phyloP scores from a whole-genome alignment of 768 basidiomycete species.

The Lanmaoa rubissima region DNA sequence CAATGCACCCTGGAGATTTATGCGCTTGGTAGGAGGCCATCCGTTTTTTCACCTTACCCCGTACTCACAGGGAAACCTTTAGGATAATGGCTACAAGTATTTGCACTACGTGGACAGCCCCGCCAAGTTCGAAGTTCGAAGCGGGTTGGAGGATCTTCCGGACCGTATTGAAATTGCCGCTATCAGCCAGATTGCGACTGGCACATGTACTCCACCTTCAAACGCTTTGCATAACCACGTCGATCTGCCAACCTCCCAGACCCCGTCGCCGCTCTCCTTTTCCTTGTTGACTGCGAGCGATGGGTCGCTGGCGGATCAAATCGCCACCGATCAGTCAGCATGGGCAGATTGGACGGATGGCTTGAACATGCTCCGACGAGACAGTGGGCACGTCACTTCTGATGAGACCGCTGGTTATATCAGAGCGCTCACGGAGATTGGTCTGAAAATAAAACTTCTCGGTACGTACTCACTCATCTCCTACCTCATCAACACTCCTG shows the following conservation, averaged over 20 bases:
- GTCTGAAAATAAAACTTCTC: slow-evolving; percentile 85
- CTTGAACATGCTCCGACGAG: slow-evolving; percentile 79
- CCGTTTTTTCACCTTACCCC: not conserved
- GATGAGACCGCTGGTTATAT: slow-evolving; percentile 86
- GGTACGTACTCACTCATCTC: slow-evolving; percentile 44
- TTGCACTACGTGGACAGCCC: slow-evolving; percentile 85
- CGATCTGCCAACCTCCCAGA: slow-evolving; percentile 55
- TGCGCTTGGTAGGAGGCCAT: slow-evolving; percentile 63
- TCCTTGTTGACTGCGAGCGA: slow-evolving; percentile 69
- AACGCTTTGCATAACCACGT: slow-evolving; percentile 60
- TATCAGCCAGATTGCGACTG: slow-evolving; percentile 78
- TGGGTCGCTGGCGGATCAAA: slow-evolving; percentile 72
- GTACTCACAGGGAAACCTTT: slow-evolving; percentile 4
- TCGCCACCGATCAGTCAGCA: slow-evolving; percentile 71
- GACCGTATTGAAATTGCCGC: slow-evolving; percentile 80
- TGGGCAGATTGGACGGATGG: slow-evolving; percentile 97
- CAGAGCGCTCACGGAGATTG: slow-evolving; percentile 85
- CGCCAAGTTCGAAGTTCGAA: slow-evolving; percentile 74
- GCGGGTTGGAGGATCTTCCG: slow-evolving; percentile 82
- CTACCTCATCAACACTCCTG: not conserved
- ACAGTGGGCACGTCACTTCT: slow-evolving; percentile 80
- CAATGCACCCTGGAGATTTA: slow-evolving; percentile 77
- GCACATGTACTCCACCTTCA: slow-evolving; percentile 68
- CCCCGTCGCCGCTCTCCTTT: slow-evolving; percentile 71
- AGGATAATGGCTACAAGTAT: slow-evolving; percentile 79